Percentiles rank a stretch among this genome's conserved stretches.
Evolutionary conservation across 768 basidiomycete species (phyloP).

Genomic region (Botryobasidium botryosum): DNA sequence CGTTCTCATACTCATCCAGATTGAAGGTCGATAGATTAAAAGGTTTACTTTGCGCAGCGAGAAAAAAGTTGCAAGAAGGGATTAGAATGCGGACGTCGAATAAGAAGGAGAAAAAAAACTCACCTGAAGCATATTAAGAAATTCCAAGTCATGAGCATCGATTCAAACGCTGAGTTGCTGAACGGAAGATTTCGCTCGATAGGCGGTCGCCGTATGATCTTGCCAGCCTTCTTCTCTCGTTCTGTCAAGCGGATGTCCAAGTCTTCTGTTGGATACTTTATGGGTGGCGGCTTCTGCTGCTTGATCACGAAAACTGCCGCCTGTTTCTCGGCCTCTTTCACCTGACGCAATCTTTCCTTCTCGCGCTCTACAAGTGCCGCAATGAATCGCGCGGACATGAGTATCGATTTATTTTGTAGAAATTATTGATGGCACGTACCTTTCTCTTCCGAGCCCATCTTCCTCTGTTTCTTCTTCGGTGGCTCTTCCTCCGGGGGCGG

Average conservation of each 20-base stretch:
- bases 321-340: no score
- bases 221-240: conserved; percentile 68
- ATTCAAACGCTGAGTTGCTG: conserved; percentile 43
- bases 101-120: conserved; percentile 16
- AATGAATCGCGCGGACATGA: conserved; percentile 33
- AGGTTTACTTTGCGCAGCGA: conserved; percentile 45
- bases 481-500: conserved; percentile 54
- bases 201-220: conserved; percentile 45
- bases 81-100: neutral
- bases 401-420: no score
- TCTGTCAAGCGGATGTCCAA: conserved; percentile 65
- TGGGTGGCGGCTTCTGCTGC: conserved; percentile 74
- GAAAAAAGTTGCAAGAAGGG: neutral
- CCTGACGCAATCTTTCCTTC: no score
- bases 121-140: conserved; percentile 90
- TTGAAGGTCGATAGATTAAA: conserved; percentile 77
- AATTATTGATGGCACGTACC: conserved; percentile 30
- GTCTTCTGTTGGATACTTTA: conserved; percentile 89
- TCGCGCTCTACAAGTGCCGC: no score
- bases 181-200: conserved; percentile 35
- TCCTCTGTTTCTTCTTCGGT: conserved; percentile 66
- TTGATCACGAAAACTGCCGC: no score
- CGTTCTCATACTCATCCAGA: conserved; percentile 82
- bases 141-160: conserved; percentile 85
- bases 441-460: conserved; percentile 53